phyloP scores from a whole-genome alignment of 2,329 filamentous ascomycete species.

The Penicillium sp. region DNA sequence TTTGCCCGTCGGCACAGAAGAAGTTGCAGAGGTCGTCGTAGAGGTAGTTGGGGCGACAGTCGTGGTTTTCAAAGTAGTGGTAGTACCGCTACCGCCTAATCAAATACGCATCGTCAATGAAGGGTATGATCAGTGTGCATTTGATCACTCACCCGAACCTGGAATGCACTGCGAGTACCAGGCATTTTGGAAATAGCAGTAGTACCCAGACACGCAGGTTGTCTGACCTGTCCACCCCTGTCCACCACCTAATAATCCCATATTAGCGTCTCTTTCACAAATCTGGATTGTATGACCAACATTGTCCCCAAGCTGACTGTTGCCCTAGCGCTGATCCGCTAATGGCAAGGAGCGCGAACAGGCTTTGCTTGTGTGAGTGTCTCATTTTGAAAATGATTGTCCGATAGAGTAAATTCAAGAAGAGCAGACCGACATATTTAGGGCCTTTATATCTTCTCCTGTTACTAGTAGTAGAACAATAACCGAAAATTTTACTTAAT shows the following conservation, averaged over 20 bases:
- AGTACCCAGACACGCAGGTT: constrained; percentile 4
- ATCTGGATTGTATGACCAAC: background rate
- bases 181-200: background rate
- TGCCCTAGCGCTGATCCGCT: background rate
- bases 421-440: background rate
- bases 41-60: background rate
- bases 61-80: background rate
- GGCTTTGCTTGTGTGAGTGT: background rate
- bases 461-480: too few species aligned
- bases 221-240: background rate
- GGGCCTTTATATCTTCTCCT: background rate
- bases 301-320: background rate
- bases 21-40: background rate
- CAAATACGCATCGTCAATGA: background rate
- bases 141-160: background rate
- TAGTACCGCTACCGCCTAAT: background rate
- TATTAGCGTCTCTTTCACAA: background rate
- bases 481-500: too few species aligned
- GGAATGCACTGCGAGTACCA: constrained; percentile 5
- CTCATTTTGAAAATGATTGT: background rate
- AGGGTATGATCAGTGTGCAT: background rate
- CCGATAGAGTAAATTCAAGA: background rate
- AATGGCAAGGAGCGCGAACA: background rate
- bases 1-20: constrained; percentile 1
- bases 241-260: background rate